Percentiles rank a stretch among this genome's conserved stretches.
Conservation (phyloP, 139 green algal species). For the Spirogloea muscicola region DNA sequence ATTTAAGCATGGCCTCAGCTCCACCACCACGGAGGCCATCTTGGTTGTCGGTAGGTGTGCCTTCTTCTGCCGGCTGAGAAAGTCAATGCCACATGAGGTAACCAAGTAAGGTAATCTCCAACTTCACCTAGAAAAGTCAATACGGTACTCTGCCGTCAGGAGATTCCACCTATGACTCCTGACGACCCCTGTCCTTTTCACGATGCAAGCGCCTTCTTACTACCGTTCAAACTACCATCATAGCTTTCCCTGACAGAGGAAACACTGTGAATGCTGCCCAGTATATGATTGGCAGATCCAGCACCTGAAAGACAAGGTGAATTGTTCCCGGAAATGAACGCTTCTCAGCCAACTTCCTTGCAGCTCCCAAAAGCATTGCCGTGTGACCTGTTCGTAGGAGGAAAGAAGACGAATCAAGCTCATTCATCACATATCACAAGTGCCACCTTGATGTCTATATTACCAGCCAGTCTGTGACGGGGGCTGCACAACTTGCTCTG, state of each 20-base stretch:
- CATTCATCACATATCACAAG: neutral
- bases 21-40: conserved; percentile 5
- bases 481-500: no score
- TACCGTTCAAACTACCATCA: no score
- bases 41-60: conserved; percentile 31
- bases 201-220: no score
- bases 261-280: neutral
- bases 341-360: conserved; percentile 7
- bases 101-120: no score
- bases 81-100: no score
- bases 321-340: neutral
- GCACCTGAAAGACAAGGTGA: conserved; percentile 20
- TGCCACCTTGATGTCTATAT: no score
- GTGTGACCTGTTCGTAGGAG: conserved; percentile 17
- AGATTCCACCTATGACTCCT: neutral
- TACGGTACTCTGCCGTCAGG: neutral
- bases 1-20: conserved; percentile 35
- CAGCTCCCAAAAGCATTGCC: conserved; percentile 31
- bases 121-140: no score
- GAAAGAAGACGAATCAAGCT: neutral
- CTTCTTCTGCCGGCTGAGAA: conserved; percentile 29
- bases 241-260: no score
- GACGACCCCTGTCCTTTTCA: no score
- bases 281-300: neutral
- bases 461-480: no score